Base-by-base conservation (phyloP, 2,329 filamentous ascomycete species). In the Biscogniauxia mediterranea region DNA sequence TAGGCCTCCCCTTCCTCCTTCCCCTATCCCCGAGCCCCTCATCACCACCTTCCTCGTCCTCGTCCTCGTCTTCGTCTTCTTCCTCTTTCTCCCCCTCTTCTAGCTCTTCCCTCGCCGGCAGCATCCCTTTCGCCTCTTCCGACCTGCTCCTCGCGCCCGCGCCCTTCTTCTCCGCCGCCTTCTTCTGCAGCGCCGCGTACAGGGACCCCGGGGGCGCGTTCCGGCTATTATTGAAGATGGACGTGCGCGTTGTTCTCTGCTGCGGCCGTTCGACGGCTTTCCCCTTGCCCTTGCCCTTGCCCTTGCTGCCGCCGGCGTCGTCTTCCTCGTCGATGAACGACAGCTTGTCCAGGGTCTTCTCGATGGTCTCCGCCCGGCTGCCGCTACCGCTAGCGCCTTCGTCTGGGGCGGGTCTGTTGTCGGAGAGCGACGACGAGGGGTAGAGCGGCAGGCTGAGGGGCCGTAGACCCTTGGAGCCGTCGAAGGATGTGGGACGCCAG, bases 111-210 rank as follows among this genome's bases (percentile, higher is more conserved):
- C n/a, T 20, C 9, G 17, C 19, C 9, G 17, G 15, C 32, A 19
- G 38, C 15, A 25, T 62, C 54, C 26, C 55, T 52, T 65, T 62
- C 55, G 26, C 54, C 54, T 66, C 64, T 57, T 66, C 66, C 0
- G 66, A 67, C n/a, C 32, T 38, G 49, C 61, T 67, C n/a, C 38
- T 46, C 38, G 15, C 38, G 17, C 17, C 32, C 19, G 32, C 19
- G 58, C 50, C 7, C 11, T n/a, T 61, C 19, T 49, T 55, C 26
- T 62, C 55, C 9, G 64, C 62, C 51, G 55, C 60, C 32, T 59
- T 66, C 26, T 56, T 66, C 17, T 61, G 62, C 19, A 69, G 49
- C 20, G 60, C 56, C 23, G 66, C 54, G 49, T 69, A 68, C 5
- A 70, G 52, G 17, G 61, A 63, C 2, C 66, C 68, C 8, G 67